Percentiles rank a stretch among this genome's conserved stretches.
Conservation (phyloP, 352 stramenopile genomes). For the Phytophthora chlamydospora region DNA sequence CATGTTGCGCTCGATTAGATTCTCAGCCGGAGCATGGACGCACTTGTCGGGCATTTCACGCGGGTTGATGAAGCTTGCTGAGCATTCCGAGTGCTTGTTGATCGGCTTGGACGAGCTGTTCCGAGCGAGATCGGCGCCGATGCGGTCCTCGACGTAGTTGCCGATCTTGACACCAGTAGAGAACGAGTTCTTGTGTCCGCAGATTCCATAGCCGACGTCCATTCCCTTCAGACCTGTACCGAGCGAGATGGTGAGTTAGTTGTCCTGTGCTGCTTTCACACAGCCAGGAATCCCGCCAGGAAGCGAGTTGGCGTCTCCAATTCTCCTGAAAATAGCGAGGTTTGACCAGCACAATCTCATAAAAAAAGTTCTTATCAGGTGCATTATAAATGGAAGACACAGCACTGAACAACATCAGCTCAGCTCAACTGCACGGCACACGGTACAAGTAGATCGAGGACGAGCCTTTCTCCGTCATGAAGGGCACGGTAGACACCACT, state of each 20-base stretch:
- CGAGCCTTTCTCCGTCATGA: constrained; percentile 59
- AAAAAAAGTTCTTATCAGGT: constrained; percentile 9
- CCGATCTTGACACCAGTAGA: constrained; percentile 74
- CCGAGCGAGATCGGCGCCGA: constrained; percentile 56
- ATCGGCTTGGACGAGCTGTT: constrained; percentile 46
- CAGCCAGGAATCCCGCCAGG: constrained; percentile 13
- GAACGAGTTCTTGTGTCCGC: constrained; percentile 87
- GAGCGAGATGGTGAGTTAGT: background rate
- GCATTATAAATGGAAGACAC: constrained; percentile 9
- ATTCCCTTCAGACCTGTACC: constrained; percentile 25
- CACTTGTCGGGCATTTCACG: constrained; percentile 64
- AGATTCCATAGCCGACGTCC: constrained; percentile 72
- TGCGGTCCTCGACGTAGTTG: constrained; percentile 86
- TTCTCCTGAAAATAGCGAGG: constrained; percentile 23
- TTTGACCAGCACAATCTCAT: constrained; percentile 19
- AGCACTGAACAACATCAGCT: background rate
- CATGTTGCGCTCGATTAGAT: constrained; percentile 55
- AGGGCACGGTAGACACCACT: constrained; percentile 52
- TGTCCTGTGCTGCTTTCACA: background rate
- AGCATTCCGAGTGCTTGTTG: constrained; percentile 53
- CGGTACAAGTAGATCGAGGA: constrained; percentile 60
- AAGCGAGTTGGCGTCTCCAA: constrained; percentile 2
- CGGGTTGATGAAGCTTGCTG: constrained; percentile 62
- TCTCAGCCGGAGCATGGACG: constrained; percentile 50
- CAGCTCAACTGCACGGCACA: constrained; percentile 23